These are phyloP conservation scores for Schoenoplectus tabernaemontani DNA, from an alignment of 202 grass and related monocot species.

Conservation along the genomic window DNA sequence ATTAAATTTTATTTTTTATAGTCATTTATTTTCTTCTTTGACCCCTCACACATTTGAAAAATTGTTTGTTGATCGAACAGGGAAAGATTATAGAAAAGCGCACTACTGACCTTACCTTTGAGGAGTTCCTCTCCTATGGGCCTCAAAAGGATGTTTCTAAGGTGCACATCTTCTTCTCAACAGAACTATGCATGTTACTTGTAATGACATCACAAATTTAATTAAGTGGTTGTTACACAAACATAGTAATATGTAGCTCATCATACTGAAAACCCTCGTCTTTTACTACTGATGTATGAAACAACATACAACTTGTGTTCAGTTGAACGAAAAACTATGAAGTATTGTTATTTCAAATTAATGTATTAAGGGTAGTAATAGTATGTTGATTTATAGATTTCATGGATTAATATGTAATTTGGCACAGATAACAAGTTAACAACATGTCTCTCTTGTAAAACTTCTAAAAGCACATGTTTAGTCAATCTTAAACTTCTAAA, in stretches of 20 bases:
- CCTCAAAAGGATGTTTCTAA: slow-evolving; percentile 51
- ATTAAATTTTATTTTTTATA: neutral
- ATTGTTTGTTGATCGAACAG: slow-evolving; percentile 25
- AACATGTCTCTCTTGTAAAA: neutral
- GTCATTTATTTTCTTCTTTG: neutral
- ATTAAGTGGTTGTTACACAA: neutral
- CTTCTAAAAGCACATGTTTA: neutral
- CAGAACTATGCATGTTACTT: neutral
- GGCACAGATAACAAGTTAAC: neutral
- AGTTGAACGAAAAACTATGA: neutral
- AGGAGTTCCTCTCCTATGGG: slow-evolving; percentile 76
- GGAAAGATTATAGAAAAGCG: slow-evolving; percentile 45
- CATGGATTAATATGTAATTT: neutral
- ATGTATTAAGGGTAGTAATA: neutral
- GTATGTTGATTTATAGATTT: neutral
- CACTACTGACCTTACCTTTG: slow-evolving; percentile 52
- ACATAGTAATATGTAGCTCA: neutral
- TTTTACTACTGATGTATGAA: no score
- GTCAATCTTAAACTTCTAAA: neutral
- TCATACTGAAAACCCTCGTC: neutral
- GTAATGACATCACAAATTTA: neutral
- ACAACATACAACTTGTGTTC: no score
- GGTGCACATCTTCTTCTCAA: slow-evolving; percentile 19
- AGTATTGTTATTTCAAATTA: neutral
- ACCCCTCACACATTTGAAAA: neutral